Base-by-base conservation (phyloP, 176 grass and related monocot genomes). In the Lolium perenne region DNA sequence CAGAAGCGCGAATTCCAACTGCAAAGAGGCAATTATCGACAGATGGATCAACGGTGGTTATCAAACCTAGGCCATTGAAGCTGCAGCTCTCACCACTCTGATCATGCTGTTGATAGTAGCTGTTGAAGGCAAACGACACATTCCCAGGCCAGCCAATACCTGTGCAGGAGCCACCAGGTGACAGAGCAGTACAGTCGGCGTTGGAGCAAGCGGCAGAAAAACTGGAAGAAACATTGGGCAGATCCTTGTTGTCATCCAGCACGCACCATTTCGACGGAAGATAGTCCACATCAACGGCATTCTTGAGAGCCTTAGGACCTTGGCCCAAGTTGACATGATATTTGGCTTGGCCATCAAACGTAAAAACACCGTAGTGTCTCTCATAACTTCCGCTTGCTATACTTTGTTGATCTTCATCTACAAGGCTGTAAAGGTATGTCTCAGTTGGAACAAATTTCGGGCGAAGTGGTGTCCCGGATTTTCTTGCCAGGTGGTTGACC, bases 281-380 rank as follows among this genome's bases (percentile, higher is more conserved):
- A 60, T 95, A 98, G 17, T 90, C 82, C 57, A 98, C 97, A 84
- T 81, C 84, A 88, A 70, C 59, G 17, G 82, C 90, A 89, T 89
- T 94, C 50, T 82, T 91, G 50, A 98, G 92, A 51, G 68, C 79
- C 81, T 79, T 92, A 46, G 84, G 53, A 40, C 94, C 97, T 85
- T 98, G 97, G 70, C 97, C 97, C 59, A 94, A 88, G 71, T 95
- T 93, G 26, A 94, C 75, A 60, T 91, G 73, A 66, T 91, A 98
- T 86, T 91, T 98, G 0, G 94, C 92, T 79, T 95, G 97, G 26
- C 97, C 97, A 56, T 98, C 97, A 92, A 95, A 98, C n/a, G 93
- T 95, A 87, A 98, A 98, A 85, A 98, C 82, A 46, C 92, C 97
- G 20, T 79, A 77, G 73, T 98, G 97, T 64, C 91, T 95, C 83